These are phyloP conservation scores for Rubia occidens DNA, from an alignment of 305 asterid species.

Conservation along the genomic window DNA sequence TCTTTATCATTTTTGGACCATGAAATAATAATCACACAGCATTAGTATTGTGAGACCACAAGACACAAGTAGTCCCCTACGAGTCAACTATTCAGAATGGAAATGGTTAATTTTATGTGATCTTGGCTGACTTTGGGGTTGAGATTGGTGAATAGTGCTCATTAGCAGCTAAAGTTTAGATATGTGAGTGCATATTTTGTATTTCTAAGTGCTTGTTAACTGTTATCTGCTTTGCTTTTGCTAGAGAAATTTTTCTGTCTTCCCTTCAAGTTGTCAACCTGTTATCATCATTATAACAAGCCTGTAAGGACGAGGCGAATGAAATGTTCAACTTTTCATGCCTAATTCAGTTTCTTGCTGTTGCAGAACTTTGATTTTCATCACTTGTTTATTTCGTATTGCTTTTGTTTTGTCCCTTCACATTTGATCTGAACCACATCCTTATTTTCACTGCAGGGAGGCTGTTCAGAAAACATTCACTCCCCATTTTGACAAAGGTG, in stretches of 20 bases:
- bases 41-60: not conserved
- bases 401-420: not conserved
- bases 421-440: slow-evolving; percentile 6
- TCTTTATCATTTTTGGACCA: too few species aligned
- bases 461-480: slow-evolving; percentile 47
- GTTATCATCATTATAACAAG: not conserved
- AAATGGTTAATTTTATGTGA: not conserved
- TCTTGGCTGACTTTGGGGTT: not conserved
- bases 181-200: not conserved
- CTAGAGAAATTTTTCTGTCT: not conserved
- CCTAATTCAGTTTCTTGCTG: not conserved
- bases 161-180: not conserved
- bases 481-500: slow-evolving; percentile 70
- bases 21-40: not conserved
- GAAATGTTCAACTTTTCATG: not conserved
- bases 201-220: not conserved
- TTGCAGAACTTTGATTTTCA: not conserved
- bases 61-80: not conserved
- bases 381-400: not conserved
- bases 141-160: not conserved
- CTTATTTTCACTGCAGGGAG: slow-evolving; percentile 45
- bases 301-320: not conserved
- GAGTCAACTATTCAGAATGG: not conserved
- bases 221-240: not conserved
- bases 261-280: not conserved